Base-by-base conservation (phyloP, 176 grass and related monocot genomes). In the Triticum urartu region DNA sequence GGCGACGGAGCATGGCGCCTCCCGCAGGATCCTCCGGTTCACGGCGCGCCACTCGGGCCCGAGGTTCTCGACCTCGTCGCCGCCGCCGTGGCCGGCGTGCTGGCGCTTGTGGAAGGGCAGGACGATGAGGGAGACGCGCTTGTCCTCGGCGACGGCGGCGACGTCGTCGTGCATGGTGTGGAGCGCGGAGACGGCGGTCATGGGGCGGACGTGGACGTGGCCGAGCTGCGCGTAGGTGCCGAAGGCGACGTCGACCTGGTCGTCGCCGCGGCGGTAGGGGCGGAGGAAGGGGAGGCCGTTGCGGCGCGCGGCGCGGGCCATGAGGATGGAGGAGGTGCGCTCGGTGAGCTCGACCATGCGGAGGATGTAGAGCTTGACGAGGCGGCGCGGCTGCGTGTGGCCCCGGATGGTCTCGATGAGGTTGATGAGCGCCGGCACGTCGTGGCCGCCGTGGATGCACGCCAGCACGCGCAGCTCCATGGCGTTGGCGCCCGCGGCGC, bases 111-210 rank as follows among this genome's bases (percentile, higher is more conserved):
- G 95, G 82, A 98, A 98, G 1, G 93, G 95, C 6, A 98, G 45
- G 15, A 98, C 38, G 38, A 98, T 83, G 77, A 98, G 85, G 3
- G 95, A 86, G 15, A 91, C 89, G 13, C 95, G 90, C 87, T 92
- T 91, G 63, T 95, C 89, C 83, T 93, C 95, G 24, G 95, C 91
- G 30, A 97, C 91, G 36, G 79, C 87, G 36, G 87, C 90, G 32
- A 98, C 89, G 65, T 98, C 95, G 21, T 95, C 91, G 82, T 98
- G 95, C 20, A 98, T 95, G 67, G 95, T 95, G 80, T 88, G 84
- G 26, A 97, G 87, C 48, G 95, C 83, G 68, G 95, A 97, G 40
- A 97, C 84, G 47, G 92, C 92, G 32, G 91, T 85, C 90, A 93
- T 89, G 75, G 92, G 75, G 42, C 95, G 95, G 61, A 95, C 91